Conservation (phyloP, 176 grass and related monocot genomes). For the Eragrostis nindensis region DNA sequence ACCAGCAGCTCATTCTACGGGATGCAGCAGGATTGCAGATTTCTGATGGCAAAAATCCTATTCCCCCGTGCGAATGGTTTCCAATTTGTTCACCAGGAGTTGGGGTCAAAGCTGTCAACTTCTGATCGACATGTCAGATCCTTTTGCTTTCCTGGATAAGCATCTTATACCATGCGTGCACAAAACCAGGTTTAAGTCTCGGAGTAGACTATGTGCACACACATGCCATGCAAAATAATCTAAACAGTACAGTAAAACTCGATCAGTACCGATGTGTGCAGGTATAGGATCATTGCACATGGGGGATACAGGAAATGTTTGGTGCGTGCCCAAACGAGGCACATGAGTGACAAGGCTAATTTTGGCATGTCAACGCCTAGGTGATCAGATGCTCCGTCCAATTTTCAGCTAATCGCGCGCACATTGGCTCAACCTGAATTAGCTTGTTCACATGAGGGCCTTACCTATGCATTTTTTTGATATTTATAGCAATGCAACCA, state of each 20-base stretch:
- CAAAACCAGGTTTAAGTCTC: no score
- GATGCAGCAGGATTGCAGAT: background rate
- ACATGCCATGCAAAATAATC: background rate
- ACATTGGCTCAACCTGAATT: no score
- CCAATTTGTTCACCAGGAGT: background rate
- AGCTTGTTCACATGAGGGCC: no score
- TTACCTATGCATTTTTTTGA: no score
- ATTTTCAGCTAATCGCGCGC: no score
- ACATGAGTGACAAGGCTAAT: background rate
- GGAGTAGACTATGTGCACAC: no score
- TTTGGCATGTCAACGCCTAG: background rate
- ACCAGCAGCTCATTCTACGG: background rate
- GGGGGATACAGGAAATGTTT: background rate
- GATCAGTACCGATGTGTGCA: background rate
- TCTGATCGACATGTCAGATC: constrained; percentile 11
- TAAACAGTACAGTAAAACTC: no score
- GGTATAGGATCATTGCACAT: background rate
- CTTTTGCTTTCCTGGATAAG: background rate
- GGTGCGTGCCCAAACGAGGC: background rate
- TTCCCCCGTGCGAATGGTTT: background rate
- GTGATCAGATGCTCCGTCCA: background rate
- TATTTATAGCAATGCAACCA: no score
- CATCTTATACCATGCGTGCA: constrained; percentile 20
- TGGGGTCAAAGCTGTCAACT: background rate
- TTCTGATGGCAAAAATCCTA: background rate